Evolutionary conservation across 345 rosid species (phyloP), one percentile per base, ranked within the genome.

Genomic region (Luvunga scandens): DNA sequence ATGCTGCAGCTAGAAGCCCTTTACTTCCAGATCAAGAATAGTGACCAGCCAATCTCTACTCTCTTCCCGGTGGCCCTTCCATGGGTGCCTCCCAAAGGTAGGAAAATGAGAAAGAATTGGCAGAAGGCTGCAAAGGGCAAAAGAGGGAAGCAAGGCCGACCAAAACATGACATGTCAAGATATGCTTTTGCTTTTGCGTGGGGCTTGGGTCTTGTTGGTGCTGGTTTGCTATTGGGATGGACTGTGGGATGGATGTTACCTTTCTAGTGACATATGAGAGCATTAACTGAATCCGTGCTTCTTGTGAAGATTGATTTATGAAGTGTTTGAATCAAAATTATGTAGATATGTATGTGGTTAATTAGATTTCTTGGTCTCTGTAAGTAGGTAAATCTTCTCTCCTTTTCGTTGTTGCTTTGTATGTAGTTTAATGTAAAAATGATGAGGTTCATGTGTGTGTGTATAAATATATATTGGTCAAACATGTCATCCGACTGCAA

Each of bases 221-320:
- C 99, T 42, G 99, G 99, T 57, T 88, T 96, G 87, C 90, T 96
- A 10, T 85, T 94, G 28, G 98, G 98, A 72, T 96, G 98, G 99
- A 96, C 99, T 2, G 90, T 90, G 31, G 98, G 98, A n/a, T 94
- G 98, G 95, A 85, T 96, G 89, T 42, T 92, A 74, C 90, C 94
- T 16, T 88, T 90, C 79, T 91, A 86, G 66, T 0, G 50, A 57
- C 30, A 16, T 21, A 25, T 27, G 33, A 53, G 79, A 79, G 31
- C 33, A 48, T 18, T 77, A 34, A 75, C 33, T 16, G 14, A 78
- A 76, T 39, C 68, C 27, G 56, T 28, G 24, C 75, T 50, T 36
- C 61, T 66, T 71, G 78, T 65, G 12, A 24, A 65, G 79, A 77
- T 74, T 74, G 73, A 77, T 64, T 78, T 78, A 31, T 25, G 36